Evolutionary conservation across 805 yeast species (phyloP).

Genomic region (Wickerhamomyces chaumierensis): DNA sequence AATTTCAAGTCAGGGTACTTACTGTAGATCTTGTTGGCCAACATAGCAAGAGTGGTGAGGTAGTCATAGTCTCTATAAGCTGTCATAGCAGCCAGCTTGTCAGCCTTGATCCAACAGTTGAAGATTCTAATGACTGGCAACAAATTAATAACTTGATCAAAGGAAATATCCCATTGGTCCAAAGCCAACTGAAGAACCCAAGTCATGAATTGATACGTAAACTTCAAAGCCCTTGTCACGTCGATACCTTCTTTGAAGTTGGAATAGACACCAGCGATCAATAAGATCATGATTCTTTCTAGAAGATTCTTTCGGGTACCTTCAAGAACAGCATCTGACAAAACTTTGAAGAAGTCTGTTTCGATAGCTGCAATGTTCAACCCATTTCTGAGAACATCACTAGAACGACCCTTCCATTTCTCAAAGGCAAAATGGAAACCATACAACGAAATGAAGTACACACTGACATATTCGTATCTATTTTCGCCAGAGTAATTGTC

Average conservation of each 20-base stretch:
- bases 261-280: constrained; percentile 27
- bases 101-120: constrained; percentile 46
- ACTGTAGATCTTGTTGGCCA: constrained; percentile 20
- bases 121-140: constrained; percentile 36
- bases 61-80: constrained; percentile 23
- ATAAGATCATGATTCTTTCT: constrained; percentile 24
- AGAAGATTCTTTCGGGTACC: constrained; percentile 8
- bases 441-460: constrained; percentile 24
- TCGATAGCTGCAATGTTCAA: constrained; percentile 20
- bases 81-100: constrained; percentile 29
- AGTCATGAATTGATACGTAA: constrained; percentile 29
- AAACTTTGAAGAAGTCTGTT: constrained; percentile 20
- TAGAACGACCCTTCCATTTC: constrained; percentile 22
- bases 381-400: constrained; percentile 19
- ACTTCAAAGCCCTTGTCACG: constrained; percentile 20
- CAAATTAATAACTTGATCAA: constrained; percentile 10
- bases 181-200: constrained; percentile 22
- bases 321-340: constrained; percentile 9
- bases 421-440: constrained; percentile 34
- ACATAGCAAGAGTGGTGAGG: constrained; percentile 18
- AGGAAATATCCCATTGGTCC: constrained; percentile 19
- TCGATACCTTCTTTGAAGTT: constrained; percentile 1
- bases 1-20: constrained; percentile 7
- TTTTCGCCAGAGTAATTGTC: constrained; percentile 4
- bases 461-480: constrained; percentile 8